Conservation (phyloP, 106 monocot species). For the Vanilla planifolia region DNA sequence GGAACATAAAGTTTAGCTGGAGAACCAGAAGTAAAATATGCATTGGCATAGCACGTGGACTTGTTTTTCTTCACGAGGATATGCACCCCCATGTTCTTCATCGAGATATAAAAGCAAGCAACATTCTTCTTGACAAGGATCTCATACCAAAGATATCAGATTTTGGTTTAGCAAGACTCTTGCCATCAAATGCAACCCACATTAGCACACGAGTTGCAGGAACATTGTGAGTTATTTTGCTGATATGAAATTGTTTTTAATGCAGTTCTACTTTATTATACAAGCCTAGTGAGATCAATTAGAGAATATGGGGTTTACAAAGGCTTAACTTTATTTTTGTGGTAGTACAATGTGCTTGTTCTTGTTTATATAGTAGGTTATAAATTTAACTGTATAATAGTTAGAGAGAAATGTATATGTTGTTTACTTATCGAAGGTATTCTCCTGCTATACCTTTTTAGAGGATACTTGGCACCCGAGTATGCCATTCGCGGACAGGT, state of each 20-base stretch:
- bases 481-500: conserved; percentile 69
- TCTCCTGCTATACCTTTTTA: conserved; percentile 2
- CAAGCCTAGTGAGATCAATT: too few species aligned
- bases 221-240: conserved; percentile 43
- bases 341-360: too few species aligned
- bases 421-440: not conserved
- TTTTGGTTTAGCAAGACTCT: conserved; percentile 66
- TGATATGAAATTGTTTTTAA: too few species aligned
- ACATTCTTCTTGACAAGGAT: conserved; percentile 62
- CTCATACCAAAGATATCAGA: conserved; percentile 64
- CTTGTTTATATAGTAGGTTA: too few species aligned
- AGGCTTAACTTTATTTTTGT: too few species aligned
- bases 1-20: conserved; percentile 52
- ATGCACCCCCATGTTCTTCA: conserved; percentile 45
- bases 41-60: conserved; percentile 55
- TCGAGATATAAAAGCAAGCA: conserved; percentile 69
- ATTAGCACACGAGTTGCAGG: conserved; percentile 74
- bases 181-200: conserved; percentile 59
- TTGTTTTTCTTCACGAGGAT: conserved; percentile 69
- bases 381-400: too few species aligned
- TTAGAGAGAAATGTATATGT: too few species aligned
- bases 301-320: too few species aligned
- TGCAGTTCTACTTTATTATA: too few species aligned
- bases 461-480: conserved; percentile 72
- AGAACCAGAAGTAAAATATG: conserved; percentile 39